phyloP scores from a whole-genome alignment of 139 green algal genomes.

The Coelastrella sp. region DNA sequence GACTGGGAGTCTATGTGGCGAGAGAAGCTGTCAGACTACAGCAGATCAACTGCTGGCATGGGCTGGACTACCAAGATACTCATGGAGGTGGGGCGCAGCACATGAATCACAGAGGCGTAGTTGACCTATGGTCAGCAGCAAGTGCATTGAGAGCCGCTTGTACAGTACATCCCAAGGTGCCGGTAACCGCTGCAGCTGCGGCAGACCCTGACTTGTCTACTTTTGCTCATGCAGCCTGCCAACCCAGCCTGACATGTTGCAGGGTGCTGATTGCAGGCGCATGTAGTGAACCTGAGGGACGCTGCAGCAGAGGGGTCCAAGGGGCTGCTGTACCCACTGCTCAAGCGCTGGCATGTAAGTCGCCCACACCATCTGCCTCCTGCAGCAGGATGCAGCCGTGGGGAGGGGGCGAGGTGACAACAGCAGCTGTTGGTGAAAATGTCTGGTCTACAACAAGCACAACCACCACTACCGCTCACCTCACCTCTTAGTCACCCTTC shows the following conservation, averaged over 20 bases:
- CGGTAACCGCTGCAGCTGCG: conserved; percentile 12
- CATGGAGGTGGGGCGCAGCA: conserved; percentile 11
- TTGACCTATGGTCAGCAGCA: background rate
- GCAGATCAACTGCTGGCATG: conserved; percentile 12
- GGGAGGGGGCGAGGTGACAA: background rate
- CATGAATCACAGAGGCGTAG: background rate
- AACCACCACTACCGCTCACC: too few relatives aligned
- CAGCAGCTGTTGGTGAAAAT: background rate
- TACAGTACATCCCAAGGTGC: background rate
- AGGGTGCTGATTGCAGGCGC: conserved; percentile 49
- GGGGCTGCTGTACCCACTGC: conserved; percentile 67
- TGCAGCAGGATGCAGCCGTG: background rate
- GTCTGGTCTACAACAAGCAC: too few relatives aligned
- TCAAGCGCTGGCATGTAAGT: conserved; percentile 61
- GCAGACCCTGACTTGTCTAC: background rate
- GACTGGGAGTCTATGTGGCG: conserved; percentile 42
- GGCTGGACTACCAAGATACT: conserved; percentile 40
- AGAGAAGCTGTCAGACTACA: conserved; percentile 20
- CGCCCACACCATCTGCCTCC: background rate
- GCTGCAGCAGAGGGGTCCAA: conserved; percentile 55
- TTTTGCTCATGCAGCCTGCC: background rate
- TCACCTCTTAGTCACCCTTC: too few relatives aligned
- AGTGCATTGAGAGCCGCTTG: too few relatives aligned
- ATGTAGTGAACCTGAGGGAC: conserved; percentile 62
- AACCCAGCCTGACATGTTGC: background rate